phyloP scores from a whole-genome alignment of 176 grass and related monocot species.

The Rhynchospora breviuscula region DNA sequence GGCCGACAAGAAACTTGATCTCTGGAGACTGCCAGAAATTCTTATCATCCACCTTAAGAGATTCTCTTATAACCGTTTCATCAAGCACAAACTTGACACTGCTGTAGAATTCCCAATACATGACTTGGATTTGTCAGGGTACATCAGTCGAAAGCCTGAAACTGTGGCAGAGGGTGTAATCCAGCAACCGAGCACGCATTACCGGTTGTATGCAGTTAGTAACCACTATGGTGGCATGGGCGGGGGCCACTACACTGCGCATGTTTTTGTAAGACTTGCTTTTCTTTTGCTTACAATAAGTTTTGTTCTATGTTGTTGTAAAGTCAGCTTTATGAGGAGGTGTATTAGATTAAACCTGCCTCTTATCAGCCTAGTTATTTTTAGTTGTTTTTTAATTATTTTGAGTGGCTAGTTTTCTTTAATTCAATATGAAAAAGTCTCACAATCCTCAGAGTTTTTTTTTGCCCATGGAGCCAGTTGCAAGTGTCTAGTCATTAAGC shows the following conservation, averaged over 20 bases:
- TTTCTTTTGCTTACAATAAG: background rate
- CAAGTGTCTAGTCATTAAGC: background rate
- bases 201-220: conserved; percentile 73
- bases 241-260: conserved; percentile 92
- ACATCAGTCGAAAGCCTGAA: conserved; percentile 37
- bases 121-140: conserved; percentile 73
- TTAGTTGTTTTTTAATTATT: background rate
- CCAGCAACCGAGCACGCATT: conserved; percentile 39
- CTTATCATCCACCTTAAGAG: conserved; percentile 94
- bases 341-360: background rate
- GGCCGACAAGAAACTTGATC: conserved; percentile 84
- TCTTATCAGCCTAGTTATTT: background rate
- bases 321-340: background rate
- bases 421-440: background rate
- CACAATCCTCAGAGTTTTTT: background rate
- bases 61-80: conserved; percentile 75
- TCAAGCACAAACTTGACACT: conserved; percentile 88
- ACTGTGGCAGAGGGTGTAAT: background rate
- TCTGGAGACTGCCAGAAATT: conserved; percentile 95
- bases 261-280: conserved; percentile 65
- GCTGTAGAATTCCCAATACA: conserved; percentile 80
- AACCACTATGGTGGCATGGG: conserved; percentile 94
- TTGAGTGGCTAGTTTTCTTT: background rate
- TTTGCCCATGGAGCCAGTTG: background rate
- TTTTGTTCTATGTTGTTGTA: background rate